Percentiles rank a stretch among this genome's conserved stretches.
phyloP scores from a whole-genome alignment of 2,329 filamentous ascomycete species.

The Xylariaceae sp. region DNA sequence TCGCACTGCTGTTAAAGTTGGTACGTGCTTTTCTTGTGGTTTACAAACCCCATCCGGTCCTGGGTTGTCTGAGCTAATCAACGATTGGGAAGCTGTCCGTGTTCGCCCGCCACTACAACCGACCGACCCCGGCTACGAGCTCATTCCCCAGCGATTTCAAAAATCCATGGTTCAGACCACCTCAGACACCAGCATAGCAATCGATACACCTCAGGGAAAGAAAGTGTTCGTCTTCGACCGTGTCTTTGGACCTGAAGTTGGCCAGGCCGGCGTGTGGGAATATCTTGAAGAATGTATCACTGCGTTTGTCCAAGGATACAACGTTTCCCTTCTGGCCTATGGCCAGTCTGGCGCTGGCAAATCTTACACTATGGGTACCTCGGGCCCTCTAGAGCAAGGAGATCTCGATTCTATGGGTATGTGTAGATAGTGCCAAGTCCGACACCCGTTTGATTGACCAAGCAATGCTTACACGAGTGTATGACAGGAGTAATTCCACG shows the following conservation, averaged over 20 bases:
- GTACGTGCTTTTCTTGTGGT: constrained; percentile 51
- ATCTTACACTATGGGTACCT: constrained; percentile 98
- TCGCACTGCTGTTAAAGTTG: constrained; percentile 92
- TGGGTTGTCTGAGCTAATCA: not conserved
- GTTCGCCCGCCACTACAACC: constrained; percentile 81
- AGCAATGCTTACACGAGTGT: constrained; percentile 11
- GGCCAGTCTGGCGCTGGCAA: constrained; percentile 97
- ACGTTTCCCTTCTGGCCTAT: constrained; percentile 94
- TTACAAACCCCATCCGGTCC: not conserved
- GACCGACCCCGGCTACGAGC: constrained; percentile 84
- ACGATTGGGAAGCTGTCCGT: constrained; percentile 65
- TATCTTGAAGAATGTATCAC: constrained; percentile 86
- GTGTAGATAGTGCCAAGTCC: constrained; percentile 28
- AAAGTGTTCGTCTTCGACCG: constrained; percentile 97
- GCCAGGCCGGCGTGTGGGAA: constrained; percentile 88
- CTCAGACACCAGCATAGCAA: constrained; percentile 75
- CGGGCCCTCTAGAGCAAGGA: constrained; percentile 72
- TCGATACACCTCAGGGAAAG: constrained; percentile 86
- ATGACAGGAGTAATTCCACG: constrained; percentile 86
- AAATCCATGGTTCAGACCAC: constrained; percentile 86
- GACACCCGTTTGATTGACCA: not conserved
- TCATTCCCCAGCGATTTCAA: constrained; percentile 94
- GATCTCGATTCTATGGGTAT: constrained; percentile 71
- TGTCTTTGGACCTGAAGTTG: constrained; percentile 78
- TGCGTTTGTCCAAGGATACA: constrained; percentile 93